These are phyloP conservation scores for Cylindrotheca fusiformis DNA, from an alignment of 108 stramenopile genomes.

Conservation along the genomic window DNA sequence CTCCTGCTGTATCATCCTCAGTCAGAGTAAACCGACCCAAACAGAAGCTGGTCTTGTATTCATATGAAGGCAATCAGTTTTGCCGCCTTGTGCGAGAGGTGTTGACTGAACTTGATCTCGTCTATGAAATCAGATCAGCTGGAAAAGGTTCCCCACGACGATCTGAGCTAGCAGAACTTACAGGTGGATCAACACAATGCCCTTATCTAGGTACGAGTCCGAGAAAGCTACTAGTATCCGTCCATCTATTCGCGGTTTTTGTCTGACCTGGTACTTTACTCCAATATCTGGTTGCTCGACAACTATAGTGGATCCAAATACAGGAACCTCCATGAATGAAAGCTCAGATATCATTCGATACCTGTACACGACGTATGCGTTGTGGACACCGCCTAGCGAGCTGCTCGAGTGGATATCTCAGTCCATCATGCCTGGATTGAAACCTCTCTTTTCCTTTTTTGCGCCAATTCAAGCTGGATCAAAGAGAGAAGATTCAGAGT, in stretches of 20 bases:
- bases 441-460: conserved; percentile 41
- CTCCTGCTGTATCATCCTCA: conserved; percentile 15
- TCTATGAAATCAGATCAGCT: conserved; percentile 66
- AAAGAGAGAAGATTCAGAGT: conserved; percentile 26
- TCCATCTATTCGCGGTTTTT: too few relatives aligned
- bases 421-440: conserved; percentile 37
- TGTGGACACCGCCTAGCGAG: conserved; percentile 66
- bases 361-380: conserved; percentile 74
- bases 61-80: conserved; percentile 84
- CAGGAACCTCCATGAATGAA: conserved; percentile 70
- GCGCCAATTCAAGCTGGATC: conserved; percentile 66
- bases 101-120: conserved; percentile 82
- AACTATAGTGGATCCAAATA: conserved; percentile 77
- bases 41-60: conserved; percentile 49
- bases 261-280: too few relatives aligned
- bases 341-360: conserved; percentile 81
- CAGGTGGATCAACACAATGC: conserved; percentile 74
- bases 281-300: not conserved
- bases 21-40: conserved; percentile 7
- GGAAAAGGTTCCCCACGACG: conserved; percentile 81
- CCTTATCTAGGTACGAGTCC: conserved; percentile 57
- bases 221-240: too few relatives aligned
- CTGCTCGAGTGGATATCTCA: conserved; percentile 46
- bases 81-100: conserved; percentile 87
- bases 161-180: conserved; percentile 53